Percentiles rank a stretch among this genome's conserved stretches.
These are phyloP conservation scores for Arbutus unedo DNA, from an alignment of 148 eudicot genomes.

Conservation along the genomic window DNA sequence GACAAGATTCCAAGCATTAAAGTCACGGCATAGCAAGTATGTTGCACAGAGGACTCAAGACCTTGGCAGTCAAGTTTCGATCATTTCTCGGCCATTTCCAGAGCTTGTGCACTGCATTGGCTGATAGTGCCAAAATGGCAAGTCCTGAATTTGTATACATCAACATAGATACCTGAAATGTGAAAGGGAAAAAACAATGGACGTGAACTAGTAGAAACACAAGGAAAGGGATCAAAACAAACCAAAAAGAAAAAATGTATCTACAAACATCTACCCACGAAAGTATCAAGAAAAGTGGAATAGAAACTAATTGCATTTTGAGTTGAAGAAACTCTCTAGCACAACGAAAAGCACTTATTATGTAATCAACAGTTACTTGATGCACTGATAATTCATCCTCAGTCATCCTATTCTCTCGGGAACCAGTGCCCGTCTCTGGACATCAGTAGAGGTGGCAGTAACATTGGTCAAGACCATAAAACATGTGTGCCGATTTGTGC, in stretches of 20 bases:
- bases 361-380: not conserved
- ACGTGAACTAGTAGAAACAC: not conserved
- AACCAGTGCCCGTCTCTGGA: not conserved
- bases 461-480: not conserved
- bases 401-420: not conserved
- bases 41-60: conserved; percentile 20
- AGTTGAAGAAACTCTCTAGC: not conserved
- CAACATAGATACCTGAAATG: conserved; percentile 67
- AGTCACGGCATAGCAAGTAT: not conserved
- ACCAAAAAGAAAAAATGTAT: conserved; percentile 4
- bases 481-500: not conserved
- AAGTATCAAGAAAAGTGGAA: conserved; percentile 1
- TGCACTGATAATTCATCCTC: not conserved
- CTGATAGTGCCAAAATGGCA: conserved; percentile 73
- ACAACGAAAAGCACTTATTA: not conserved
- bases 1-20: not conserved
- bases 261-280: not conserved
- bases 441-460: not conserved
- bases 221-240: not conserved
- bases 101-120: conserved; percentile 79
- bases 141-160: conserved; percentile 78
- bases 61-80: conserved; percentile 59
- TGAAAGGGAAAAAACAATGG: not conserved
- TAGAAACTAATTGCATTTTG: not conserved
- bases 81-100: conserved; percentile 91